Evolutionary conservation across 306 rosid genomes (phyloP), one percentile per base, ranked within the genome.

Genomic region (Sindora glabra): DNA sequence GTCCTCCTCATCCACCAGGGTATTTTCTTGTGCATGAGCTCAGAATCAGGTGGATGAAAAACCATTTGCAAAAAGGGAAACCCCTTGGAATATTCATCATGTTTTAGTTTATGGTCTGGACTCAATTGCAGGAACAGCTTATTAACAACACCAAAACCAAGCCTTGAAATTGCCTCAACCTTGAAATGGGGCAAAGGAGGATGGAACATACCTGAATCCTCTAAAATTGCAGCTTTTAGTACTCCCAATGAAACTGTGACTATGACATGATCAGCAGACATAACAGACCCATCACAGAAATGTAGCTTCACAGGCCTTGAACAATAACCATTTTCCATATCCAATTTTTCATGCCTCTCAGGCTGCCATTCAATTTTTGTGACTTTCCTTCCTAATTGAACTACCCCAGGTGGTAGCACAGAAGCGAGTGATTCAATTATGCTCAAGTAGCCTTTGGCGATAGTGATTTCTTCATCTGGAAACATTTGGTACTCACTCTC

Each of bases 1-100:
- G 97, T 89, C 71, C 65, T 92, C 65, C 96, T 86, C 81, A 92
- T 89, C 99, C 99, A 92, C 95, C 95, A 70, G 1, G 99, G 96
- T 38, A 89, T 81, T 60, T 78, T 86, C 49, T 84, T 84, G 56
- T 67, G 54, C 75, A 85, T 75, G 26, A 57, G 45, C 54, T 83
- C 89, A 6, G 95, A 88, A 22, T 77, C 78, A 56, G 74, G 69
- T 48, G 85, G 64, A 36, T 79, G 95, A 25, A 92, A 89, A 70
- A 69, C 94, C 89, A 92, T 78, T 74, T 89, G 86, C 34, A 89
- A 48, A 54, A 48, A 74, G 0, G 96, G 94, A 14, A 86, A 86
- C 52, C 77, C 78, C 25, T 48, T 56, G 50, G 37, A 50, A 18
- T 67, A 68, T 13, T 67, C 59, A 48, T 54, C 37, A n/a, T n/a